Evolutionary conservation across 2,329 filamentous ascomycete genomes (phyloP).

Genomic region (Colletotrichum phormii): DNA sequence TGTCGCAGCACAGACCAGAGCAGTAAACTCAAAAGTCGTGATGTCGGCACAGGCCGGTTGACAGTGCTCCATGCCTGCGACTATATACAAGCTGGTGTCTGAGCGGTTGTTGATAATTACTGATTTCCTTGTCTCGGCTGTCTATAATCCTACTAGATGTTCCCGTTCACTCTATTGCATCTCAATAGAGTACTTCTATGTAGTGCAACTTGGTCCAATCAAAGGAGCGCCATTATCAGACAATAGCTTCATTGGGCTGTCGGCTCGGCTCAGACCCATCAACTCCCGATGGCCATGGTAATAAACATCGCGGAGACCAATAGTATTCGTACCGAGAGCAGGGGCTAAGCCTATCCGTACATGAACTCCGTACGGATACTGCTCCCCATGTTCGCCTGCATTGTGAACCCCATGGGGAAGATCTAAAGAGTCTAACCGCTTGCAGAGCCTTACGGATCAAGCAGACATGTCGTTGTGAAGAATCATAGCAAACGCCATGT

Average conservation of each 20-base stretch:
- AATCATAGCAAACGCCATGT: background rate
- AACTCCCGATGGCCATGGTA: background rate
- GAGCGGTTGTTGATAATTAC: background rate
- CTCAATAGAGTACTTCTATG: background rate
- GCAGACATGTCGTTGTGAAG: background rate
- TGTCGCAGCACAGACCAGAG: background rate
- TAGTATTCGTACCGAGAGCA: background rate
- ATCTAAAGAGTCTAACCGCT: background rate
- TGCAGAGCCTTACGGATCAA: background rate
- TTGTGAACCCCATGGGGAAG: background rate
- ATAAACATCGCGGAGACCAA: background rate
- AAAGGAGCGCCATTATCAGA: background rate
- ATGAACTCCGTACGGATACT: background rate
- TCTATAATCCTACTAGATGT: background rate
- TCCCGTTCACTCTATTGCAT: too few species aligned
- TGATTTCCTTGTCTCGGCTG: too few species aligned
- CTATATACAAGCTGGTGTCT: background rate
- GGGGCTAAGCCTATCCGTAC: background rate
- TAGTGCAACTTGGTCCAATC: background rate
- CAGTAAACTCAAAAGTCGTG: background rate
- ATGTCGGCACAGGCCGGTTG: background rate
- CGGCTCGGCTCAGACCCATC: constrained; percentile 26
- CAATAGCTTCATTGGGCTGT: background rate
- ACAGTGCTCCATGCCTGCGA: background rate
- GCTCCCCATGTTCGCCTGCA: background rate